Percentiles rank a stretch among this genome's conserved stretches.
Evolutionary conservation across 768 basidiomycete species (phyloP).

Genomic region (Chiua virens): DNA sequence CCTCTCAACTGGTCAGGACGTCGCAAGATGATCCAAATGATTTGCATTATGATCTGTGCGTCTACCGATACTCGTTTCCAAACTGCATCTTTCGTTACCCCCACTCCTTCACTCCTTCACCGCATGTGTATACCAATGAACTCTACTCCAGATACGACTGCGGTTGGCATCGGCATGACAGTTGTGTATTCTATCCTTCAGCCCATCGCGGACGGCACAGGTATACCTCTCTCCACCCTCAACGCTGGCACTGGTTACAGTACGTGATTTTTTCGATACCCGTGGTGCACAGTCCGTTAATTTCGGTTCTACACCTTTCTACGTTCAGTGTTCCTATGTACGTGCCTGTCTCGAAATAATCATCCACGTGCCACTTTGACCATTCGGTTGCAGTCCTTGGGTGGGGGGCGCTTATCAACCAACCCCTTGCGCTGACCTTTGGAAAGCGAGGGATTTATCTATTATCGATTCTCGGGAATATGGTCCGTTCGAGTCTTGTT

Average conservation of each 20-base stretch:
- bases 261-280: background rate
- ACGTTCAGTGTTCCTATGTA: conserved; percentile 17
- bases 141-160: conserved; percentile 14
- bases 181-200: conserved; percentile 19
- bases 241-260: conserved; percentile 22
- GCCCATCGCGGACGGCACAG: conserved; percentile 14
- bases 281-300: no score
- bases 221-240: conserved; percentile 18
- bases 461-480: conserved; percentile 15
- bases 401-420: conserved; percentile 19
- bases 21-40: conserved; percentile 13
- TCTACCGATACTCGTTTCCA: background rate
- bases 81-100: no score
- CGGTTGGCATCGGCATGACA: conserved; percentile 18
- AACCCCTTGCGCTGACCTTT: conserved; percentile 19
- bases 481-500: background rate
- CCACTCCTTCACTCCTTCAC: no score
- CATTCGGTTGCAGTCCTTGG: conserved; percentile 9
- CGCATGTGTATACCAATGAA: no score
- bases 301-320: background rate
- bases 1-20: conserved; percentile 22
- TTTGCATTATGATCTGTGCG: conserved; percentile 20
- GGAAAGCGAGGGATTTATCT: conserved; percentile 20
- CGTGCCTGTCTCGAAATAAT: background rate
- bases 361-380: background rate